phyloP scores from a whole-genome alignment of 805 yeast species.

The Clavispora phyllophila region DNA sequence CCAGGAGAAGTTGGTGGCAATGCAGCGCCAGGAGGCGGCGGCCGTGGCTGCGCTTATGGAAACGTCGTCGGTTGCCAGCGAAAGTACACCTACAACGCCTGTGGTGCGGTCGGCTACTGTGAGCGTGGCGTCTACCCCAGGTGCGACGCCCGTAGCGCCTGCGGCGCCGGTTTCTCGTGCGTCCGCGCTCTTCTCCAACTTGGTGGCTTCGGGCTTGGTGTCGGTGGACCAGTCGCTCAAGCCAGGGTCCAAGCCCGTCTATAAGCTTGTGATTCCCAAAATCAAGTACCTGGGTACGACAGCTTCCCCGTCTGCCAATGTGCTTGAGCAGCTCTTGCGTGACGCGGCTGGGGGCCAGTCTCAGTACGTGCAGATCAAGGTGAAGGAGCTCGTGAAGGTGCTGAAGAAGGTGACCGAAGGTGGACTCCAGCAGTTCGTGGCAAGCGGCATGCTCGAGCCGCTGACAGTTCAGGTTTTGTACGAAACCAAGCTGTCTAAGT shows the following conservation, averaged over 20 bases:
- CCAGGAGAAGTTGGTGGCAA: conserved; percentile 31
- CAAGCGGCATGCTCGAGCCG: conserved; percentile 29
- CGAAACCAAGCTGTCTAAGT: conserved; percentile 67
- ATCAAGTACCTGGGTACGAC: conserved; percentile 19
- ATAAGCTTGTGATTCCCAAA: conserved; percentile 27
- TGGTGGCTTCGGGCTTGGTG: conserved; percentile 35
- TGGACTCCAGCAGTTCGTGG: conserved; percentile 34
- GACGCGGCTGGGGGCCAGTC: conserved; percentile 11
- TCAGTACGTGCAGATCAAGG: conserved; percentile 32
- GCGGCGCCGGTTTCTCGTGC: conserved; percentile 12
- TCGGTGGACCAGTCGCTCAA: conserved; percentile 36
- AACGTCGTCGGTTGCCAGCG: neutral
- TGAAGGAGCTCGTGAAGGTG: conserved; percentile 26
- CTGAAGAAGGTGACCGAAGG: conserved; percentile 12
- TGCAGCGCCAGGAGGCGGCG: conserved; percentile 29
- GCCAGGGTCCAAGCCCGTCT: conserved; percentile 33
- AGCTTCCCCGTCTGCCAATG: conserved; percentile 6
- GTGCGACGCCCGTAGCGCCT: conserved; percentile 4
- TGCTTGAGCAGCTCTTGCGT: conserved; percentile 11
- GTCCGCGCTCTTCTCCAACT: conserved; percentile 28
- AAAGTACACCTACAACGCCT: neutral
- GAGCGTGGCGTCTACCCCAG: conserved; percentile 10
- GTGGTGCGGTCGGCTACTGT: neutral
- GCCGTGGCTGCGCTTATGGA: conserved; percentile 1
- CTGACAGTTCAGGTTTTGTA: conserved; percentile 40